A percentile compares a stretch with the other conserved stretches of the same genome.
These are phyloP conservation scores for Ophiocordyceps sinensis DNA, from an alignment of 2,329 filamentous ascomycete genomes.

Conservation along the genomic window DNA sequence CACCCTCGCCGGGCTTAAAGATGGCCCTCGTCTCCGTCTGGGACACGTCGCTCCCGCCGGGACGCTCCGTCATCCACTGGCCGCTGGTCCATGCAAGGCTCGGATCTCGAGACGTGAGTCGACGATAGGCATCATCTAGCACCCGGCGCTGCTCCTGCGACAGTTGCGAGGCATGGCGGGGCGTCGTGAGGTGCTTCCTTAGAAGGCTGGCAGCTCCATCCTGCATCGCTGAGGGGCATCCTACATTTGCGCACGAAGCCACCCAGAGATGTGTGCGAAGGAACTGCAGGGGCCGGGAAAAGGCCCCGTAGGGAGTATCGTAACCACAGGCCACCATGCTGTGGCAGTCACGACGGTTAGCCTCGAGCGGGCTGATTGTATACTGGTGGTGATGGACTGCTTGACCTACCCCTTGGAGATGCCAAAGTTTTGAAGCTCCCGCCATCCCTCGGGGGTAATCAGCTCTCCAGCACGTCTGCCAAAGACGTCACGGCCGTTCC, in stretches of 20 bases:
- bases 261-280: conserved; percentile 42
- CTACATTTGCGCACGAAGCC: conserved; percentile 43
- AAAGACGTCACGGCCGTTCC: conserved; percentile 44
- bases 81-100: conserved; percentile 51
- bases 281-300: conserved; percentile 45
- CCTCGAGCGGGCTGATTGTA: neutral
- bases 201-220: conserved; percentile 44
- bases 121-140: conserved; percentile 35
- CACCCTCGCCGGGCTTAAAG: conserved; percentile 5
- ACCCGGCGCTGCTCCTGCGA: conserved; percentile 21
- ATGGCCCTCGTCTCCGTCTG: conserved; percentile 49
- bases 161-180: conserved; percentile 12
- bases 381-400: too few relatives aligned
- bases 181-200: conserved; percentile 24
- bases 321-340: conserved; percentile 46
- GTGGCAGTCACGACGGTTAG: neutral
- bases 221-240: conserved; percentile 53
- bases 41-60: conserved; percentile 55
- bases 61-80: conserved; percentile 66
- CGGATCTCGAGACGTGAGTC: conserved; percentile 36
- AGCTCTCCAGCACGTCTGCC: conserved; percentile 44
- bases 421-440: conserved; percentile 43
- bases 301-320: conserved; percentile 32
- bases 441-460: conserved; percentile 54
- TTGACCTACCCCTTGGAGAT: conserved; percentile 33